phyloP scores from a whole-genome alignment of 352 stramenopile genomes.

The Aphanomyces euteiches region DNA sequence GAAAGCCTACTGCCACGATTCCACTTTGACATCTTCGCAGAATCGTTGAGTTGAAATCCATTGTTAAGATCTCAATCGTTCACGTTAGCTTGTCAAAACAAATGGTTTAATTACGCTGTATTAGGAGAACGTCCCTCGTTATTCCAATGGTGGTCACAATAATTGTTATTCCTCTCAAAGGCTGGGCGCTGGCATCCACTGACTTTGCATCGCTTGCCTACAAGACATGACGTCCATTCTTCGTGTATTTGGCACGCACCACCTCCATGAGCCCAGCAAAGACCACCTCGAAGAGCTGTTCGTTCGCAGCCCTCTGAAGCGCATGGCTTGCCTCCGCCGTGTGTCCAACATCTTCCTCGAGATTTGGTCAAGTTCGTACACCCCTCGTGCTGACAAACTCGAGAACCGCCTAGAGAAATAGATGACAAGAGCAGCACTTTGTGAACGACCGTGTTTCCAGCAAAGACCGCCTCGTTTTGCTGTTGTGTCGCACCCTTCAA shows the following conservation, averaged over 20 bases:
- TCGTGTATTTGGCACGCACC: conserved; percentile 36
- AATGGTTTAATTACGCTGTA: no score
- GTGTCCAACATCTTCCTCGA: conserved; percentile 72
- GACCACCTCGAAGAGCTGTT: conserved; percentile 64
- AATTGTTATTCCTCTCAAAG: conserved; percentile 50
- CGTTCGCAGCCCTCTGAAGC: conserved; percentile 59
- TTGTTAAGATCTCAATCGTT: no score
- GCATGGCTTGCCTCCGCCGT: conserved; percentile 66
- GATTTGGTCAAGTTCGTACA: conserved; percentile 74
- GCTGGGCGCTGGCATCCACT: conserved; percentile 49
- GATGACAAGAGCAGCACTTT: conserved; percentile 23
- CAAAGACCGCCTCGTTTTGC: neutral
- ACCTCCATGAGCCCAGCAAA: conserved; percentile 77
- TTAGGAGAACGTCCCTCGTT: neutral
- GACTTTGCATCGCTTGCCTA: conserved; percentile 50
- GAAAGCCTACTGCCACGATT: no score
- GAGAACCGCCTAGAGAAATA: conserved; percentile 51
- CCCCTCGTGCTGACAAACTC: conserved; percentile 55
- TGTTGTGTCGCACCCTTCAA: neutral
- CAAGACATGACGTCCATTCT: no score
- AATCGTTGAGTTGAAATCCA: no score
- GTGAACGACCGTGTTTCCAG: conserved; percentile 6
- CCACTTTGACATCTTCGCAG: no score
- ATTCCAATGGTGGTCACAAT: conserved; percentile 39
- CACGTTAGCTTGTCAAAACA: no score